phyloP scores from a whole-genome alignment of 768 basidiomycete genomes.

The Mycena alexandri region DNA sequence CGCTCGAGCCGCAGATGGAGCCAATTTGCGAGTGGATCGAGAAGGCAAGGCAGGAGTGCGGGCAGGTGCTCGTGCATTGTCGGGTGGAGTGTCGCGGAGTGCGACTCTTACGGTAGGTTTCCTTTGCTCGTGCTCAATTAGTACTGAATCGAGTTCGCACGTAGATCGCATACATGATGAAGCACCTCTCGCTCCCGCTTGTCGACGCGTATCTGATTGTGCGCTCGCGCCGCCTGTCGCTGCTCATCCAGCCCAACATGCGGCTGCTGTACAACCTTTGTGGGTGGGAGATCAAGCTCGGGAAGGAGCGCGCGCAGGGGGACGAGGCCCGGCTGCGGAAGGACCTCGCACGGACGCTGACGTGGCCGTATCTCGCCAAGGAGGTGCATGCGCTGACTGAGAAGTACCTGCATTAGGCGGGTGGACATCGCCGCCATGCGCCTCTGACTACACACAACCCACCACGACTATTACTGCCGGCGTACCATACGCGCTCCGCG shows the following conservation, averaged over 20 bases:
- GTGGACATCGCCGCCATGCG: not conserved
- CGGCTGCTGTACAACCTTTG: conserved; percentile 94
- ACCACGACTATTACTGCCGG: no score
- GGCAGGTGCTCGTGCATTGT: conserved; percentile 95
- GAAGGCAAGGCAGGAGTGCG: conserved; percentile 82
- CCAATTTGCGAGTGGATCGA: conserved; percentile 96
- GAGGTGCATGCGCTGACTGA: conserved; percentile 90
- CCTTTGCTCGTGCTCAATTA: conserved; percentile 18
- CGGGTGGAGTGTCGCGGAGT: conserved; percentile 97
- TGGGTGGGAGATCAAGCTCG: conserved; percentile 95
- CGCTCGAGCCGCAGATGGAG: conserved; percentile 61
- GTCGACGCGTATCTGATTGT: conserved; percentile 96
- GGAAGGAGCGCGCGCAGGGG: conserved; percentile 73
- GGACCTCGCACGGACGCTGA: conserved; percentile 77
- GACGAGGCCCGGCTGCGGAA: conserved; percentile 63
- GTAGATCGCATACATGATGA: conserved; percentile 97
- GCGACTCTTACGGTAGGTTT: conserved; percentile 88
- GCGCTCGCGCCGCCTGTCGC: conserved; percentile 88
- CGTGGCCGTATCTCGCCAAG: conserved; percentile 87
- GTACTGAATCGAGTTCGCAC: conserved; percentile 7
- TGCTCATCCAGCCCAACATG: conserved; percentile 96
- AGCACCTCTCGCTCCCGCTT: conserved; percentile 84
- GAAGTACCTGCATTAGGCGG: conserved; percentile 70
- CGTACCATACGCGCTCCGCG: no score
- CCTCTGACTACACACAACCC: not conserved